Evolutionary conservation across 768 basidiomycete genomes (phyloP), one percentile per base, ranked within the genome.

Genomic region (Pleurotus citrinopileatus): DNA sequence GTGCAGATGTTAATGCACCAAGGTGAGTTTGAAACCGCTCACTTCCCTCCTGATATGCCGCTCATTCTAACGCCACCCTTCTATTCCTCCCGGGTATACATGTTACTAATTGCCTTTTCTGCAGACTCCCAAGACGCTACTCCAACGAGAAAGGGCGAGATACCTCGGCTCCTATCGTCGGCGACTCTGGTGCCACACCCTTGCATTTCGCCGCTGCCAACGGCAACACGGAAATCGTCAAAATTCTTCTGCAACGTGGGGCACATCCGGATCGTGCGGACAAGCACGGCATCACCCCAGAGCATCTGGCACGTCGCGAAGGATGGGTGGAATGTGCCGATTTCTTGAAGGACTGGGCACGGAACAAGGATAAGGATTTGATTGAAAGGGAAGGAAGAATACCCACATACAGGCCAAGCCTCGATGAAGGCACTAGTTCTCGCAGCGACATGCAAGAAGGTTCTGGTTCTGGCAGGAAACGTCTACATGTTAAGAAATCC

Each of bases 1-100:
- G 97, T 19, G 97, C 97, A n/a, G 97, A 99, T 66, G 96, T 98
- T 26, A 98, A 98, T 70, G 94, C 94, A 3, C 88, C 93, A 51
- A 84, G 95, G 90, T 91, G 51, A 56, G 81, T 67, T 20, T 48
- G n/a, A 29, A 28, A 27, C 13, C 46, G 4, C 23, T 56, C 45
- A 26, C 34, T 27, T 1, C 43, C 13, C 32, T 38, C 56, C 27
- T 38, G 50, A 34, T 64, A 53, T 53, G 25, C 50, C 26, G 44
- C 51, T 3, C 37, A 48, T 34, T 17, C 10, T 25, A 53, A 53
- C 59, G 55, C 19, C 52, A 25, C 58, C 45, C 48, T 44, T 46
- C 44, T 45, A 34, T 17, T n/a, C 51, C 50, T 27, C 23, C 15
- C n/a, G 26, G 38, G 17, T 50, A 17, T 52, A 37, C 53, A 51